phyloP scores from a whole-genome alignment of 495 filamentous ascomycete species.

The Penicillium coffeae region DNA sequence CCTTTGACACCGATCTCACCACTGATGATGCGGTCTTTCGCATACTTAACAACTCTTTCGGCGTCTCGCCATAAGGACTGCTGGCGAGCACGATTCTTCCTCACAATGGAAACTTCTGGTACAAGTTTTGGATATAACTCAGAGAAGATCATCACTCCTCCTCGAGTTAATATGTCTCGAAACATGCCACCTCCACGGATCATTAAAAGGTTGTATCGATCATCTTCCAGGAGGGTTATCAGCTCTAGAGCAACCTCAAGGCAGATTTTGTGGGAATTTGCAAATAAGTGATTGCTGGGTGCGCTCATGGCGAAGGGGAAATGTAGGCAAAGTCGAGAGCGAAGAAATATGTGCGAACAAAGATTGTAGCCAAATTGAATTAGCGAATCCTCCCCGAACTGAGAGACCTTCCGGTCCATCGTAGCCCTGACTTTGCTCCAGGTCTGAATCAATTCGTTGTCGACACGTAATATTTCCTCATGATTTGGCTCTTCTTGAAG shows the following conservation, averaged over 20 bases:
- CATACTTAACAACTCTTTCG: slow-evolving; percentile 27
- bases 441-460: slow-evolving; percentile 29
- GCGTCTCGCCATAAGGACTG: slow-evolving; percentile 33
- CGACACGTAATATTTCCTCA: slow-evolving; percentile 37
- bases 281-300: slow-evolving; percentile 40
- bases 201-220: slow-evolving; percentile 37
- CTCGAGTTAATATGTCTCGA: slow-evolving; percentile 39
- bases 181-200: slow-evolving; percentile 46
- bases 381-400: background rate
- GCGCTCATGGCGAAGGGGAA: slow-evolving; percentile 42
- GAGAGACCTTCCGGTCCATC: background rate
- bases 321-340: slow-evolving; percentile 48
- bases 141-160: slow-evolving; percentile 26
- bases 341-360: slow-evolving; percentile 37
- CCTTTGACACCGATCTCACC: slow-evolving; percentile 52
- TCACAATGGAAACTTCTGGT: slow-evolving; percentile 8
- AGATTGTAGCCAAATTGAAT: slow-evolving; percentile 22
- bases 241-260: slow-evolving; percentile 42
- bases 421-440: slow-evolving; percentile 25
- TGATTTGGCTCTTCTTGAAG: slow-evolving; percentile 45
- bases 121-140: slow-evolving; percentile 31
- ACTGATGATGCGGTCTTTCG: slow-evolving; percentile 35
- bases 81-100: slow-evolving; percentile 23
- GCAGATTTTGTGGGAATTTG: slow-evolving; percentile 43
- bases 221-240: slow-evolving; percentile 37